Conservation (phyloP, 306 rosid species). For the Ormosia emarginata region DNA sequence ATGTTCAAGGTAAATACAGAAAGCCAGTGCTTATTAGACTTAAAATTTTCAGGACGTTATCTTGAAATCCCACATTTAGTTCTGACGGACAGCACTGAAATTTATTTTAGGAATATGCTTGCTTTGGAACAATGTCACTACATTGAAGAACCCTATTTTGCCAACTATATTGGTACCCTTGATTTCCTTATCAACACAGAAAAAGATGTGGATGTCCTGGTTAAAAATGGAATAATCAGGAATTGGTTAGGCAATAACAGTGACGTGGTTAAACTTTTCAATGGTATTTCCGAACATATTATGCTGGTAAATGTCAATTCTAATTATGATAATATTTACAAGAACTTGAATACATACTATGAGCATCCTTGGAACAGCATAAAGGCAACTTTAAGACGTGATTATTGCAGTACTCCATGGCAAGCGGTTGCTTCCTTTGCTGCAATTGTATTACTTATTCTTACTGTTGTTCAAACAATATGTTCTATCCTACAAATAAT, state of each 20-base stretch:
- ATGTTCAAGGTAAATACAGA: background rate
- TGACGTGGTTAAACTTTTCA: background rate
- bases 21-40: background rate
- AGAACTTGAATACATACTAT: background rate
- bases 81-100: rapidly evolving
- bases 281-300: background rate
- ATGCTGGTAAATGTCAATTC: background rate
- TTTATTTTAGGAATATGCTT: background rate
- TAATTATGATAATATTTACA: background rate
- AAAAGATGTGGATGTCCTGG: slow-evolving; percentile 17
- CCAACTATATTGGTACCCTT: background rate
- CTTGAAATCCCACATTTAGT: background rate
- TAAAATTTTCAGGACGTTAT: background rate
- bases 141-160: background rate
- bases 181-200: background rate
- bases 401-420: background rate
- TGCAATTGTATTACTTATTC: background rate
- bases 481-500: background rate
- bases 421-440: background rate
- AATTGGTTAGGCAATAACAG: background rate
- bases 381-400: background rate
- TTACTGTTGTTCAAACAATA: background rate
- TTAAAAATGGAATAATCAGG: background rate
- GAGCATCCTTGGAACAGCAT: background rate
- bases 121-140: slow-evolving; percentile 6